Evolutionary conservation across 1,284 basidiomycete genomes (phyloP).

Genomic region (Pseudozyma tsukubaensis): DNA sequence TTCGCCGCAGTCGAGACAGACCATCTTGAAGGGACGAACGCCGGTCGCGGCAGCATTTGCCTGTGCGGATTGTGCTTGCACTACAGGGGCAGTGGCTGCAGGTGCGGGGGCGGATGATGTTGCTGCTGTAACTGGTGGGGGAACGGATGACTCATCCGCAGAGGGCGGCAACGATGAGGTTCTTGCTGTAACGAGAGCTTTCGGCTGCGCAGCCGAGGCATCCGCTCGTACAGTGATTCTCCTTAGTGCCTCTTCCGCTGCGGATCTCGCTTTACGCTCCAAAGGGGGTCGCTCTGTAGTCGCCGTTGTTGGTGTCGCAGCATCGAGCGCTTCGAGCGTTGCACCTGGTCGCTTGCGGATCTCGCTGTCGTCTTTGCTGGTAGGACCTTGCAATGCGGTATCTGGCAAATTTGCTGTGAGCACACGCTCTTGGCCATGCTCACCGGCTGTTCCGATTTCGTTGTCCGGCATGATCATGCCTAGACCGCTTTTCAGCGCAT

Average conservation of each 20-base stretch:
- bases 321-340: conserved; percentile 9
- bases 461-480: conserved; percentile 26
- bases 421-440: conserved; percentile 47
- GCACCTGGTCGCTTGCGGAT: conserved; percentile 30
- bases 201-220: conserved; percentile 9
- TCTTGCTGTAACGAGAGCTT: conserved; percentile 27
- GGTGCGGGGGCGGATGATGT: neutral
- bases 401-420: conserved; percentile 31
- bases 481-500: conserved; percentile 26
- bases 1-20: conserved; percentile 55
- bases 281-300: conserved; percentile 12
- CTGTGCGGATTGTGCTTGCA: neutral
- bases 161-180: conserved; percentile 35
- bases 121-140: neutral
- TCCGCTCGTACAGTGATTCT: conserved; percentile 33
- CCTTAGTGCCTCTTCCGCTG: conserved; percentile 48
- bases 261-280: conserved; percentile 25
- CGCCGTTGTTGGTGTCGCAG: conserved; percentile 7
- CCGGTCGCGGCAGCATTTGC: conserved; percentile 1
- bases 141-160: conserved; percentile 7
- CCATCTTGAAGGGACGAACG: conserved; percentile 40
- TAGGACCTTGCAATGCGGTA: conserved; percentile 7
- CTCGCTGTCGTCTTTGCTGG: conserved; percentile 42
- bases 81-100: neutral
- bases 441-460: conserved; percentile 42